Evolutionary conservation across 306 rosid species (phyloP), one percentile per base, ranked within the genome.

Genomic region (Castanea mollissima): DNA sequence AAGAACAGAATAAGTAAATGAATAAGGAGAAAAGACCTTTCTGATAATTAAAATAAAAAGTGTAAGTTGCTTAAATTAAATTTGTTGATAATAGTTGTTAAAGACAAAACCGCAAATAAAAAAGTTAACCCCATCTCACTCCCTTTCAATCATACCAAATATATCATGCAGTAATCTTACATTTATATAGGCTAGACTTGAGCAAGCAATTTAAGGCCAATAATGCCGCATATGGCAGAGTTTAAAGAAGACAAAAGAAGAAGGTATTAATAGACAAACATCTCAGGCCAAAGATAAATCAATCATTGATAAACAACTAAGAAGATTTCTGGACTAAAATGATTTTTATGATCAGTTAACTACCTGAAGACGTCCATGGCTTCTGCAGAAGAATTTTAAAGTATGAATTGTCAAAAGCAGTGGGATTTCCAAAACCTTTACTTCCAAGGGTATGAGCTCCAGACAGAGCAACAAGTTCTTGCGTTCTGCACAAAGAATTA

Each of bases 371-470:
- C 6, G 55, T 78, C 94, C 88, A 85, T 31, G 99, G 94, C 84
- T 93, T 89, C 88, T 91, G 91, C 76, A 89, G 79, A 78, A 95
- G 99, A 84, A 93, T 88, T 87, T 87, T 89, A 81, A 91, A 95
- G 87, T 95, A 95, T 34, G 99, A 77, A 81, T 93, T 91, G 80
- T 95, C 99, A 84, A 95, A 95, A 69, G 90, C 85, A 55, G 78
- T 80, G 38, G 99, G 92, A 75, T 83, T 87, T 86, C 98, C 98
- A 74, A 95, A 95, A 78, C 96, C 99, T 90, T 93, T 95, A 75
- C 86, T 89, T 78, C 99, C 99, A 74, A 93, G 77, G 52, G 99
- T 95, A 83, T 95, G 98, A 73, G 98, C 99, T 86, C 98, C 99
- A 51, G 98, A 91, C 51, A 95, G 90, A 76, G 96, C 99, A 73